A percentile compares a stretch with the other conserved stretches of the same genome.
Conservation (phyloP, 1,284 basidiomycete species). For the Melanopsichium pennsylvanicum region DNA sequence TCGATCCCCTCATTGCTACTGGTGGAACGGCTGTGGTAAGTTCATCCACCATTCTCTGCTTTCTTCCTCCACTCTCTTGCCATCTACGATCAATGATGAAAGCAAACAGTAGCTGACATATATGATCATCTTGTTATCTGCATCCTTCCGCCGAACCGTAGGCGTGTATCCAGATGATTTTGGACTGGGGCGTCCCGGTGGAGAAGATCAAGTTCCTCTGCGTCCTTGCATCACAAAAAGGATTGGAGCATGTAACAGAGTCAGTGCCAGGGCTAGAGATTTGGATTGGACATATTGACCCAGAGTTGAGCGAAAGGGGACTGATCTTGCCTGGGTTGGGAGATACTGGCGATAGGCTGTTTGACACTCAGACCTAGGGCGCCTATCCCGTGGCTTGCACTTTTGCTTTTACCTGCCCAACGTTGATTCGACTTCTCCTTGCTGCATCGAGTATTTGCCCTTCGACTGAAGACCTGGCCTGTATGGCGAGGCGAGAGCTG, state of each 20-base stretch:
- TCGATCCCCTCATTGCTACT: constrained; percentile 89
- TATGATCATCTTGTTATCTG: no score
- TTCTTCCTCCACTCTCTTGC: neutral
- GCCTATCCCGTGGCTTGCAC: no score
- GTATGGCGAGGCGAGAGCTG: no score
- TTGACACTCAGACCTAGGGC: constrained; percentile 41
- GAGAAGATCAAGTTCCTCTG: constrained; percentile 80
- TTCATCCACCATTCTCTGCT: neutral
- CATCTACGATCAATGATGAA: neutral
- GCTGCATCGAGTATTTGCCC: no score
- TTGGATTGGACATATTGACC: constrained; percentile 56
- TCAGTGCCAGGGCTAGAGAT: constrained; percentile 84
- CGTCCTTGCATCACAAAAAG: constrained; percentile 80
- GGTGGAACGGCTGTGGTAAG: constrained; percentile 83
- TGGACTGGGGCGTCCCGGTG: constrained; percentile 63
- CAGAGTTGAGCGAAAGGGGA: constrained; percentile 53
- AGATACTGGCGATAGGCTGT: constrained; percentile 58
- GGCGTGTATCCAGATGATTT: constrained; percentile 62
- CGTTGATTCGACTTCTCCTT: no score
- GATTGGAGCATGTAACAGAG: constrained; percentile 74
- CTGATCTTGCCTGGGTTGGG: constrained; percentile 61
- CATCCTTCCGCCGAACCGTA: neutral
- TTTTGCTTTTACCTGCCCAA: no score
- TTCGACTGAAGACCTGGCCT: no score
- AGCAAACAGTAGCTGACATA: neutral